Base-by-base conservation (phyloP, 163 green algal species). In the Scenedesmus sp. region DNA sequence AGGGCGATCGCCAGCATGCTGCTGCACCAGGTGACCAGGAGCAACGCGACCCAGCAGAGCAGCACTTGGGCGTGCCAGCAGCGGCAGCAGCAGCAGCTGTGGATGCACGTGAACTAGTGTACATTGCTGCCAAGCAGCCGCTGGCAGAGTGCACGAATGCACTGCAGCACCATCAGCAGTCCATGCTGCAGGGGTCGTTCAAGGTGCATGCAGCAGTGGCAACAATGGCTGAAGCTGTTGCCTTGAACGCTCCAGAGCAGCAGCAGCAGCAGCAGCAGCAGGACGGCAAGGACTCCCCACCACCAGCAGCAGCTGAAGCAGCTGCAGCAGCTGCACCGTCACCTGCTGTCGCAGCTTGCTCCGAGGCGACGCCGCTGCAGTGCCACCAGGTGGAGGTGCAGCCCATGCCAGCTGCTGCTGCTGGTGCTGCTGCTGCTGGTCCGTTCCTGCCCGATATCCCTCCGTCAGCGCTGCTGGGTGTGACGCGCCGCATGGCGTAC, bases 401-500 rank as follows among this genome's bases (percentile, higher is more conserved):
- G 40, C 37, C 80, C 7, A 30, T 12, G 18, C 18, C 5, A 56
- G 44, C 86, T 84, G 43, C 65, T 73, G 22, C 42, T 46, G 85
- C 40, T 89, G n/a, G n/a, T n/a, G 51, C 15, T 65, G 61, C 40
- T 68, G 79, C 44, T 56, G 79, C 42, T 59, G 13, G 3, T 3
- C 44, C 68, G 51, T 44, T 16, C 35, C 18, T 42, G 35, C 9
- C 12, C 37, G 40, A 46, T 42, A 30, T 35, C 15, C 61, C 46
- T 5, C 84, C 59, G 4, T 33, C 42, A 20, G 13, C 42, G 24
- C 86, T 83, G 37, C 42, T 85, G 70, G 53, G 70, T n/a, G 73
- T 85, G 6, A 61, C 40, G 22, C 51, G 86, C 10, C 51, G 49
- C 7, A 91, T 91, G 46, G 46, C 73, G 5, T 91, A 86, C 26